Percentiles rank a stretch among this genome's conserved stretches.
Conservation (phyloP, 2,329 filamentous ascomycete species). For the Colletotrichum gloeosporioides region DNA sequence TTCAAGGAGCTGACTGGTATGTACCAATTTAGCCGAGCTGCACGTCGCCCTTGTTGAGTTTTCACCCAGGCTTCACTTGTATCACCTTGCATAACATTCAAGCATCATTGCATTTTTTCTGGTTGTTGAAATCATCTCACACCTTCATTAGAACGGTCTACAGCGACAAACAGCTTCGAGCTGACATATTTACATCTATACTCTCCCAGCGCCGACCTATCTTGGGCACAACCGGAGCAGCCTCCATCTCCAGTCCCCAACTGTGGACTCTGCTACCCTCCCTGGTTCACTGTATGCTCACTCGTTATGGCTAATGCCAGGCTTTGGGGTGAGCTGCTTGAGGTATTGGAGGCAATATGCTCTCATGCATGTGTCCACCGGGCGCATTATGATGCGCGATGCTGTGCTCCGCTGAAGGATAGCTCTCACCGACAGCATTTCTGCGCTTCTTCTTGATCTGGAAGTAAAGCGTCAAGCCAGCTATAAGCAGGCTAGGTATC, state of each 20-base stretch:
- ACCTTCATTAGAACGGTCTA: neutral
- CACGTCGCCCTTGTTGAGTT: neutral
- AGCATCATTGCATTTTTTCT: neutral
- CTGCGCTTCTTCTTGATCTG: conserved; percentile 25
- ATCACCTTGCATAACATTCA: neutral
- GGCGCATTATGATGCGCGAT: neutral
- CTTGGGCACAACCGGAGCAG: neutral
- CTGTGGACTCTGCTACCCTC: neutral
- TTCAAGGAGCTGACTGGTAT: conserved; percentile 22
- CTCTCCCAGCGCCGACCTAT: neutral
- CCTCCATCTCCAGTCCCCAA: neutral
- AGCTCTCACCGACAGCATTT: neutral
- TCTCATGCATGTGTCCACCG: neutral
- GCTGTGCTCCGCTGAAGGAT: neutral
- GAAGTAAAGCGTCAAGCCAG: conserved; percentile 24
- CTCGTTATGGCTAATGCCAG: neutral
- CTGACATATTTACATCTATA: neutral
- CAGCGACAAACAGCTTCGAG: neutral
- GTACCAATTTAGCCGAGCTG: neutral
- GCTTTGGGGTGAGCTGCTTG: neutral
- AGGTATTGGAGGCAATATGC: neutral
- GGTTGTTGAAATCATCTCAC: neutral
- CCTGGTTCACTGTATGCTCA: neutral
- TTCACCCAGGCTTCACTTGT: conserved; percentile 1
- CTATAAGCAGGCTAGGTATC: conserved; percentile 38